These are phyloP conservation scores for Diaporthe capsici DNA, from an alignment of 2,329 filamentous ascomycete genomes.

Conservation along the genomic window DNA sequence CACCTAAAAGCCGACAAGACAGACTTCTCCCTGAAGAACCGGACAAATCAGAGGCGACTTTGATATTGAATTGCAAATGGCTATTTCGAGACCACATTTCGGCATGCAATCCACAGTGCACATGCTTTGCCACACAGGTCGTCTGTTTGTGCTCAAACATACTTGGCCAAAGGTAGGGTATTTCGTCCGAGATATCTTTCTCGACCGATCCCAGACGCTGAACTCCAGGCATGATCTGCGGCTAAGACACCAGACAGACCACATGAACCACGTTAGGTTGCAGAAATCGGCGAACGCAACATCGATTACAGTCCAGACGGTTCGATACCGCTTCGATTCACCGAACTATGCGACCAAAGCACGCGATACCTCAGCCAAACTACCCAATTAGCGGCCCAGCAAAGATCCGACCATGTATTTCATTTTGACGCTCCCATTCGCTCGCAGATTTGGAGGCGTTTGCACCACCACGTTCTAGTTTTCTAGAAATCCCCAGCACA, in stretches of 20 bases:
- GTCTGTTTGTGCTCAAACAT: background rate
- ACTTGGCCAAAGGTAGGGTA: background rate
- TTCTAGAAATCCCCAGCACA: background rate
- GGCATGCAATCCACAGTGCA: background rate
- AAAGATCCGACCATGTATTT: background rate
- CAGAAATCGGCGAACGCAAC: background rate
- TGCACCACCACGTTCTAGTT: background rate
- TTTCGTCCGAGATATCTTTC: background rate
- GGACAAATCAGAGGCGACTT: background rate
- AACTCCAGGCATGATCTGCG: background rate
- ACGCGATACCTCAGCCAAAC: background rate
- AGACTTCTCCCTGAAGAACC: background rate
- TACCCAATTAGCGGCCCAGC: background rate
- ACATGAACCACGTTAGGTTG: slow-evolving; percentile 16
- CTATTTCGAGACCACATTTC: background rate
- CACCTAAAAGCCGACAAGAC: background rate
- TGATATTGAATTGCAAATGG: background rate
- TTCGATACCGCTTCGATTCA: background rate
- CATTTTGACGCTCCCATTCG: too few species aligned
- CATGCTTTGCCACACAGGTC: background rate
- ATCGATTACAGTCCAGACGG: background rate
- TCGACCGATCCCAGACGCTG: background rate
- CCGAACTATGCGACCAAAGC: background rate
- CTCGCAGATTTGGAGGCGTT: background rate
- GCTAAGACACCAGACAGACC: background rate